Conservation (phyloP, 192 early-diverging fungal species). For the Backusella mclennaniae region DNA sequence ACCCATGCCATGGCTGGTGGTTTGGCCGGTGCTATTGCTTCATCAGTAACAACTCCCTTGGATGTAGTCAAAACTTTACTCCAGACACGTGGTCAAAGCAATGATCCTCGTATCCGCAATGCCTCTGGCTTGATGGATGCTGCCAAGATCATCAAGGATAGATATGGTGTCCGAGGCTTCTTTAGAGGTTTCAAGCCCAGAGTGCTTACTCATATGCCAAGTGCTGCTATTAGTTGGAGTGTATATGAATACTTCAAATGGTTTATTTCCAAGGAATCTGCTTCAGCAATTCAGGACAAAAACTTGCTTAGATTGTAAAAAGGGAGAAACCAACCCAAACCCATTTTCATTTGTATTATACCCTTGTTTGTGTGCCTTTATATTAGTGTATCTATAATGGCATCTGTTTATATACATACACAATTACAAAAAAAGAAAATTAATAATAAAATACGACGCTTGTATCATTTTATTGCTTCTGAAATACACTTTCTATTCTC, state of each 20-base stretch:
- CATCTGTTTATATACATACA: conserved; percentile 1
- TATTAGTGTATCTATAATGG: background rate
- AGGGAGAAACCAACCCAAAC: background rate
- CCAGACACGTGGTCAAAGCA: conserved; percentile 82
- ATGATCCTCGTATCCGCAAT: conserved; percentile 66
- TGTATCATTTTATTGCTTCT: background rate
- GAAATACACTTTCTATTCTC: too few relatives aligned
- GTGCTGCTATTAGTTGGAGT: conserved; percentile 94
- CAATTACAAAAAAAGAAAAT: background rate
- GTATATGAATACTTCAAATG: conserved; percentile 87
- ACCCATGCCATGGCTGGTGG: conserved; percentile 86
- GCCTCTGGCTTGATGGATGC: conserved; percentile 72
- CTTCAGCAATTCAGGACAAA: conserved; percentile 3
- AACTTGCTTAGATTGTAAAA: background rate
- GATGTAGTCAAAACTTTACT: conserved; percentile 94
- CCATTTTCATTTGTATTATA: background rate
- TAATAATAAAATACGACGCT: background rate
- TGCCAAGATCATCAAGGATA: conserved; percentile 71
- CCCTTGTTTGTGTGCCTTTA: background rate
- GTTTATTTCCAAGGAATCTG: conserved; percentile 23
- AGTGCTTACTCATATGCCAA: conserved; percentile 86
- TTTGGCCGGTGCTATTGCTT: conserved; percentile 84
- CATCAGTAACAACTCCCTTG: conserved; percentile 84
- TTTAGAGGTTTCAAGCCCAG: conserved; percentile 73
- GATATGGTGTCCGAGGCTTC: conserved; percentile 76